A percentile compares a stretch with the other conserved stretches of the same genome.
phyloP scores from a whole-genome alignment of 495 filamentous ascomycete species.

The Thermothielavioides terrestris region DNA sequence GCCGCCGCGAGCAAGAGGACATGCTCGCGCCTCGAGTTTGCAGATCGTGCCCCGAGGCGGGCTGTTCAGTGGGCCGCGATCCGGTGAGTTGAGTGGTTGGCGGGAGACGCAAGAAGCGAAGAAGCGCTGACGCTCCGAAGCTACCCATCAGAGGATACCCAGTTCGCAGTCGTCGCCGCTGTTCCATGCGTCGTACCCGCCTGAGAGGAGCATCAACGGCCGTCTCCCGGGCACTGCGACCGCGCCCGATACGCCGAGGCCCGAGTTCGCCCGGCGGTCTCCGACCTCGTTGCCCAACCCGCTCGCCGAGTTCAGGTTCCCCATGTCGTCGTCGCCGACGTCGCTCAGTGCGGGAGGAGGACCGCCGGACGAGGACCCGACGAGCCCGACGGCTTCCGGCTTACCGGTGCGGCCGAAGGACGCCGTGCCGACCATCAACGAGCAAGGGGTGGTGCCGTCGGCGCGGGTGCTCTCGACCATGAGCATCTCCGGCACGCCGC shows the following conservation, averaged over 20 bases:
- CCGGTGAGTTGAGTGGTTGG: slow-evolving; percentile 19
- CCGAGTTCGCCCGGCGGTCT: slow-evolving; percentile 17
- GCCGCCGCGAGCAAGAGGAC: slow-evolving; percentile 52
- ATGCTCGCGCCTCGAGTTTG: slow-evolving; percentile 76
- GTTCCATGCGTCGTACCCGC: slow-evolving; percentile 43
- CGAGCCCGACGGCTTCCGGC: slow-evolving; percentile 29
- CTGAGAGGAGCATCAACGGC: slow-evolving; percentile 29
- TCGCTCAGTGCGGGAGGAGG: slow-evolving; percentile 13
- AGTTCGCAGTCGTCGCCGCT: slow-evolving; percentile 35
- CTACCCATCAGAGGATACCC: slow-evolving; percentile 32
- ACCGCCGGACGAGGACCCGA: slow-evolving; percentile 19
- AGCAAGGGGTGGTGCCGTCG: slow-evolving; percentile 49
- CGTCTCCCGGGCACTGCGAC: slow-evolving; percentile 31
- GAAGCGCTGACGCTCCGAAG: slow-evolving; percentile 14
- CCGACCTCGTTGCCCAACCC: slow-evolving; percentile 34
- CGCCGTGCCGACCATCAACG: slow-evolving; percentile 37
- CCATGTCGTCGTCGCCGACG: slow-evolving; percentile 41
- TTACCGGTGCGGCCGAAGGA: slow-evolving; percentile 31
- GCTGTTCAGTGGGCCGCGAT: slow-evolving; percentile 24
- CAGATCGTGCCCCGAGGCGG: slow-evolving; percentile 58
- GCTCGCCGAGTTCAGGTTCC: slow-evolving; percentile 63
- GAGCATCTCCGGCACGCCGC: slow-evolving; percentile 58
- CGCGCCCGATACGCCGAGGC: slow-evolving; percentile 33
- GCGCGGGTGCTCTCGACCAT: slow-evolving; percentile 65
- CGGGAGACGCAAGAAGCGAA: not conserved